Evolutionary conservation across 495 filamentous ascomycete genomes (phyloP).

Genomic region (Articulospora tetracladia): DNA sequence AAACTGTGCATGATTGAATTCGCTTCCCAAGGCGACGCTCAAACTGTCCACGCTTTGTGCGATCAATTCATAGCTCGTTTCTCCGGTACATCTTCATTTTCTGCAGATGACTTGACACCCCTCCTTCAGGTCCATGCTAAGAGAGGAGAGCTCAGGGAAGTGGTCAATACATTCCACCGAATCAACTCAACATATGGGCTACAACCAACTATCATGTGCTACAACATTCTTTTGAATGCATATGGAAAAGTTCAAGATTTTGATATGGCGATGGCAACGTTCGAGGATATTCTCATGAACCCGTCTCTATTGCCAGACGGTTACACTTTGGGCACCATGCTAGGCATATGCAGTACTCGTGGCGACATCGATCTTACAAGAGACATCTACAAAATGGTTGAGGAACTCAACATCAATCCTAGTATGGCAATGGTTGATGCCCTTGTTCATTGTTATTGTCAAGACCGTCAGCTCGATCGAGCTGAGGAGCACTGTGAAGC

Average conservation of each 20-base stretch:
- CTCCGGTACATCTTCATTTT: not conserved
- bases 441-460: slow-evolving; percentile 65
- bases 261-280: slow-evolving; percentile 54
- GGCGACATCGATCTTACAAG: slow-evolving; percentile 71
- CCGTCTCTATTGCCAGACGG: slow-evolving; percentile 42
- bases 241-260: slow-evolving; percentile 62
- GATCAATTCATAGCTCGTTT: slow-evolving; percentile 19
- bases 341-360: slow-evolving; percentile 63
- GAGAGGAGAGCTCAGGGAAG: slow-evolving; percentile 54
- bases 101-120: slow-evolving; percentile 28
- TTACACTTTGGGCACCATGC: slow-evolving; percentile 65
- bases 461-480: slow-evolving; percentile 50
- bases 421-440: slow-evolving; percentile 53
- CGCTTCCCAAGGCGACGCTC: slow-evolving; percentile 49
- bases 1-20: slow-evolving; percentile 46
- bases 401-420: slow-evolving; percentile 34
- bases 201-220: slow-evolving; percentile 49
- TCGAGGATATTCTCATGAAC: slow-evolving; percentile 49
- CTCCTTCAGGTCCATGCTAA: slow-evolving; percentile 65
- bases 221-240: slow-evolving; percentile 77
- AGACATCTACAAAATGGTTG: slow-evolving; percentile 55
- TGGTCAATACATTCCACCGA: slow-evolving; percentile 54
- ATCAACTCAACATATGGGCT: slow-evolving; percentile 50
- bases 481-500: slow-evolving; percentile 57
- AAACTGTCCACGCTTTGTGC: slow-evolving; percentile 50